Conservation (phyloP, 257 asterid species). For the Solanum etuberosum region DNA sequence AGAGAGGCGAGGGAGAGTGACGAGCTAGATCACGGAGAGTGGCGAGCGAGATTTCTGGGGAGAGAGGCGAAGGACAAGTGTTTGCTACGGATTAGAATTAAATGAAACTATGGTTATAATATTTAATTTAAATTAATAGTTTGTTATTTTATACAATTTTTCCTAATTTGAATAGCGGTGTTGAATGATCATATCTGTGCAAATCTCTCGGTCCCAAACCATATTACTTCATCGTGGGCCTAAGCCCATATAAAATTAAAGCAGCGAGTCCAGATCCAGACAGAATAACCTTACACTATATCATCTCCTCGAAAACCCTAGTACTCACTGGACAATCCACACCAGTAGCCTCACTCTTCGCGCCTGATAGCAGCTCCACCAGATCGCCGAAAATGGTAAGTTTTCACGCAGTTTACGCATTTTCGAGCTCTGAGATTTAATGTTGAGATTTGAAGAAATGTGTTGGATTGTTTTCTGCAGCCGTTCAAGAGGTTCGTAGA, state of each 20-base stretch:
- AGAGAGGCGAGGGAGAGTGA: too few species aligned
- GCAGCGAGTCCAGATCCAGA: background rate
- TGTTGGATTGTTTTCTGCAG: conserved; percentile 18
- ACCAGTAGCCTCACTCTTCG: background rate
- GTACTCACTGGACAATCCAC: background rate
- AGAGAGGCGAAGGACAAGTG: too few species aligned
- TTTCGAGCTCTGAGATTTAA: background rate
- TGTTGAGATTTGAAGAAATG: background rate
- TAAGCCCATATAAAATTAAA: background rate
- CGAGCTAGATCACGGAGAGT: too few species aligned
- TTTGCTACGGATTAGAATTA: too few species aligned
- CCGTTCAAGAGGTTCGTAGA: conserved; percentile 96
- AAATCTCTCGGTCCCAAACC: background rate
- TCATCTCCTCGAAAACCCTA: background rate
- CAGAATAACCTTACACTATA: background rate
- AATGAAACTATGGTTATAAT: too few species aligned
- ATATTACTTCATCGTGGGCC: background rate
- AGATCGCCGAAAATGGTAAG: conserved; percentile 12
- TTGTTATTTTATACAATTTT: too few species aligned
- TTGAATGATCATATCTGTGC: background rate
- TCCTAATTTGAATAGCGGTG: background rate
- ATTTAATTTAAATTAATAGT: too few species aligned
- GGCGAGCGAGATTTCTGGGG: too few species aligned
- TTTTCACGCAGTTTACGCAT: background rate
- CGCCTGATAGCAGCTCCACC: background rate